Base-by-base conservation (phyloP, 352 stramenopile species). In the Phytophthora cactorum region DNA sequence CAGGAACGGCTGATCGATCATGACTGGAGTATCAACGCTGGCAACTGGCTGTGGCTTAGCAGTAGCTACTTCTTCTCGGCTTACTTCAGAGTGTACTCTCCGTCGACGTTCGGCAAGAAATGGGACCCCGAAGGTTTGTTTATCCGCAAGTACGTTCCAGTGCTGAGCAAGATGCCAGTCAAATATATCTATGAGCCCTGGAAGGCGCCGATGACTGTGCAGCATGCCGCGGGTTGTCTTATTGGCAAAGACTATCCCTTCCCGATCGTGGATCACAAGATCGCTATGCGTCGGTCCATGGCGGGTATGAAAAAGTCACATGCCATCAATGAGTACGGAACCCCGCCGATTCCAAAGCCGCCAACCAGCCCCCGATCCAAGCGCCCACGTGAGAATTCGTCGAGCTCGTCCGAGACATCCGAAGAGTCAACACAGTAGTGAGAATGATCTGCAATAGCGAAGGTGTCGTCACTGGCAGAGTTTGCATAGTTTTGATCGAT, bases 161-260 rank as follows among this genome's bases (percentile, higher is more conserved):
- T 82, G 52, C 82, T 99, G 28, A 76, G 74, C 28, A 84, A 98
- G 11, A 91, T 98, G 67, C 97, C 97, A 15, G 73, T 79, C 43
- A 98, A 98, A 76, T 99, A 98, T 75, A 99, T 99, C 52, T 99
- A 99, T 73, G 95, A 99, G 69, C 97, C 96, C 2, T 99, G 97
- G 97, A 98, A 97, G 59, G 96, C 97, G n/a, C 96, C 97, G 1
- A 63, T 90, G 41, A 86, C 71, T 28, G 84, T 98, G 34, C 94
- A 98, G 55, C 77, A 94, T 22, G 75, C 84, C 6, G 83, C 82
- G 6, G 88, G 89, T 4, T 97, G 91, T 59, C 72, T 97, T 15
- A 88, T 98, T 27, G 96, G 96, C 28, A 89, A 90, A 60, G 87
- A 98, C 74, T 99, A 99, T 68, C 97, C 97, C 5, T 87, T 92